These are phyloP conservation scores for Dothistroma septosporum DNA, from an alignment of 2,329 filamentous ascomycete genomes.

Conservation along the genomic window DNA sequence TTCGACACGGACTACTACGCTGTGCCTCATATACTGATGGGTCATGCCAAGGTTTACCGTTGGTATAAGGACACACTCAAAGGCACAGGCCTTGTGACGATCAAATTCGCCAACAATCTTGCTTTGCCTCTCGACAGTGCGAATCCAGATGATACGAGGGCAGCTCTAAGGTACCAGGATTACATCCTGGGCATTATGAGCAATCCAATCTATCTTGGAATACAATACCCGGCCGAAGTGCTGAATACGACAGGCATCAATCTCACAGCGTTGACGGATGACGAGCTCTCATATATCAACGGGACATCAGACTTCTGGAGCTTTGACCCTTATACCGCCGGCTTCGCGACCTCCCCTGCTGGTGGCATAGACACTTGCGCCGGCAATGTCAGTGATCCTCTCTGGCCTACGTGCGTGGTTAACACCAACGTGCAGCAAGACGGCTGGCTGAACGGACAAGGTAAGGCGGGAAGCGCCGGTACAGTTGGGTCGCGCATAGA, in stretches of 20 bases:
- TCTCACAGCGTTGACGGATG: conserved; percentile 46
- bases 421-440: conserved; percentile 22
- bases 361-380: conserved; percentile 38
- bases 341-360: conserved; percentile 35
- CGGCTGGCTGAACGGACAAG: conserved; percentile 26
- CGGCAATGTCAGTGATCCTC: conserved; percentile 31
- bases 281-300: conserved; percentile 40
- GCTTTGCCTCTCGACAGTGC: conserved; percentile 36
- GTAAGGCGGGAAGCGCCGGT: neutral
- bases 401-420: conserved; percentile 34
- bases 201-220: conserved; percentile 51
- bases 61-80: conserved; percentile 55
- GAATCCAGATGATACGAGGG: conserved; percentile 43
- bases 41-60: conserved; percentile 25
- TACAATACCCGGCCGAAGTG: conserved; percentile 48
- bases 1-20: conserved; percentile 26
- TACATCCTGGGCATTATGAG: conserved; percentile 48
- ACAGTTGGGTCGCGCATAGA: neutral
- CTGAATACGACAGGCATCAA: conserved; percentile 45
- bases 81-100: conserved; percentile 48
- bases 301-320: conserved; percentile 36
- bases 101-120: conserved; percentile 47
- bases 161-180: conserved; percentile 43
- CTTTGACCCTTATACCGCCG: conserved; percentile 38
- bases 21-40: conserved; percentile 31